Conservation (phyloP, 2,329 filamentous ascomycete genomes). For the Colletotrichum zoysiae region DNA sequence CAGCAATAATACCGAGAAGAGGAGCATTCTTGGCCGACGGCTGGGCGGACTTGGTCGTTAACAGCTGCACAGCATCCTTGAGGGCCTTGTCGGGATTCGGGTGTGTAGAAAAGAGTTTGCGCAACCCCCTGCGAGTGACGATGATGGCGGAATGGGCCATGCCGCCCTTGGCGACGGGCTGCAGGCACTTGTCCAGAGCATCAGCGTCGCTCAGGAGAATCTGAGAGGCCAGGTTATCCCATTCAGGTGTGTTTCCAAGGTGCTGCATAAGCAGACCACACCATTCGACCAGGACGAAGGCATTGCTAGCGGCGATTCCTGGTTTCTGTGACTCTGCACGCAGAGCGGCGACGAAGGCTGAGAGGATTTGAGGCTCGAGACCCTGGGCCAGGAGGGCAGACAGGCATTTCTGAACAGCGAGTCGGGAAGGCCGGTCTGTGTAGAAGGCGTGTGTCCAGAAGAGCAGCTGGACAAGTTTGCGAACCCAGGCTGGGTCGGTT, state of each 20-base stretch:
- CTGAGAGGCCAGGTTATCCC: constrained; percentile 74
- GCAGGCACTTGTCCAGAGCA: constrained; percentile 82
- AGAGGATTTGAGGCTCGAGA: constrained; percentile 69
- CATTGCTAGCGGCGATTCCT: constrained; percentile 81
- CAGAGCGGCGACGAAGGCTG: constrained; percentile 75
- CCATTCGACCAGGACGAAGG: constrained; percentile 94
- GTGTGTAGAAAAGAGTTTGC: constrained; percentile 75
- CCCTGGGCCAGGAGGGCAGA: constrained; percentile 71
- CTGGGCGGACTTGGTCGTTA: constrained; percentile 76
- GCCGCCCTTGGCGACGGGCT: constrained; percentile 71
- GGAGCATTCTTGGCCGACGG: constrained; percentile 78
- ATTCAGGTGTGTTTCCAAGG: constrained; percentile 71
- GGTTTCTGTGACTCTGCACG: constrained; percentile 80
- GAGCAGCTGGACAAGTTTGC: constrained; percentile 75
- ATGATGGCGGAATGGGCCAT: constrained; percentile 81
- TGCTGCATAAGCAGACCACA: constrained; percentile 83
- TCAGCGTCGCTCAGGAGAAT: constrained; percentile 78
- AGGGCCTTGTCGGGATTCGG: constrained; percentile 72
- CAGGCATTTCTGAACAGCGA: constrained; percentile 86
- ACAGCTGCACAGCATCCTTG: constrained; percentile 70
- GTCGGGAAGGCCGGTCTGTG: constrained; percentile 84
- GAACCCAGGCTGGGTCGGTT: constrained; percentile 62
- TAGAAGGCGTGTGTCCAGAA: constrained; percentile 92
- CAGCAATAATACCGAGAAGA: constrained; percentile 87
- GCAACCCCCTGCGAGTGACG: constrained; percentile 82